These are phyloP conservation scores for Ustilago xerochloae DNA, from an alignment of 1,284 basidiomycete genomes.

Conservation along the genomic window DNA sequence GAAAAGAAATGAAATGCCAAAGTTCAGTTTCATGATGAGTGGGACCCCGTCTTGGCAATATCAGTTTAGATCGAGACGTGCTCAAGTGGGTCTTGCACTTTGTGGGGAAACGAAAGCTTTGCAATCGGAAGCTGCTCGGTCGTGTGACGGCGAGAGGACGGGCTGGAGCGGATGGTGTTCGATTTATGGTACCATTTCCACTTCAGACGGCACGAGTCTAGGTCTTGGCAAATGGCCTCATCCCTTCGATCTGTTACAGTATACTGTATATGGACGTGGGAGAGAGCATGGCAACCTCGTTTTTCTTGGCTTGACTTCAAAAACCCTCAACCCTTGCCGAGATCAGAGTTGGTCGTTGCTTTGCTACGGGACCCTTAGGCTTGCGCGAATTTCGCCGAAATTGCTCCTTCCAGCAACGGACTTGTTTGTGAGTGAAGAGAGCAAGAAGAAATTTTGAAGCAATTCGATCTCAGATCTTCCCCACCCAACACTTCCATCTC, in stretches of 20 bases:
- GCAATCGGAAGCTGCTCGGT: slow-evolving; percentile 10
- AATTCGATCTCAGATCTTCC: slow-evolving; percentile 6
- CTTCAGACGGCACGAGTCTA: neutral
- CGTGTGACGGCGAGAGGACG: slow-evolving; percentile 12
- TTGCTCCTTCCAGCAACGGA: neutral
- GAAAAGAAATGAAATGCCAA: neutral
- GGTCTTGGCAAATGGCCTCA: neutral
- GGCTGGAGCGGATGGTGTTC: neutral
- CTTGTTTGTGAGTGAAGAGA: neutral
- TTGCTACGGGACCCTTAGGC: too few relatives aligned
- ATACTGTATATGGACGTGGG: neutral
- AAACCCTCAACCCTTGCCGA: slow-evolving; percentile 15
- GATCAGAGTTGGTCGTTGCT: neutral
- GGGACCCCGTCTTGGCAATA: neutral
- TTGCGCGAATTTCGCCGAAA: slow-evolving; percentile 11
- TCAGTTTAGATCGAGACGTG: neutral
- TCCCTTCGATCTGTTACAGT: neutral
- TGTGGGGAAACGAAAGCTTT: too few relatives aligned
- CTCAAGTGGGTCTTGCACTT: neutral
- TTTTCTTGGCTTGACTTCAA: neutral
- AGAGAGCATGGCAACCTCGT: slow-evolving; percentile 3
- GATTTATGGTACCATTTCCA: neutral
- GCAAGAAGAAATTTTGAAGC: slow-evolving; percentile 5
- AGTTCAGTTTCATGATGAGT: neutral
- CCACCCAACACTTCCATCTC: neutral